Base-by-base conservation (phyloP, 805 yeast species). In the Starmerella gropengiesseri region DNA sequence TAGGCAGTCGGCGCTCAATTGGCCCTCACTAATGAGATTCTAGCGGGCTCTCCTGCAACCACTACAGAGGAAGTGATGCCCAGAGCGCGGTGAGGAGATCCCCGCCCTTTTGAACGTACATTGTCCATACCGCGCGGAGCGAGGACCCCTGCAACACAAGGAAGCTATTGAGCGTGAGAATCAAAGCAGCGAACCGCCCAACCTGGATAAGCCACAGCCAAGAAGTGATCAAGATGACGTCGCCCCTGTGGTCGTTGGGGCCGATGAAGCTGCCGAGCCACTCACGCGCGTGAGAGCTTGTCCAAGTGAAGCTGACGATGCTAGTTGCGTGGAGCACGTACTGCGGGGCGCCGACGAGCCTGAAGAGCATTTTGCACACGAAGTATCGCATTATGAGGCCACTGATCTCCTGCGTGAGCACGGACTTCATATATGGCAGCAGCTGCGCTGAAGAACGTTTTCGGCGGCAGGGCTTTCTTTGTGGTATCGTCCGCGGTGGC, bases 181-280 rank as follows among this genome's bases (percentile, higher is more conserved):
- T 28, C 23, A 41, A 5, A 7, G 23, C 28, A 11, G 14, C n/a
- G 14, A 41, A 25, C 20, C 39, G 38, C 22, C 29, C 29, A 6
- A 16, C n/a, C 20, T 34, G 44, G 18, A 41, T 28, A 7, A 14
- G 5, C 31, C 16, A n/a, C 17, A 34, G 19, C 22, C 27, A 41
- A 11, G 32, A 25, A 7, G 25, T 21, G 41, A 40, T 38, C 22
- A 35, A 40, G 4, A 44, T 3, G 3, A 12, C 11, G 36, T 44
- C 47, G 12, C 31, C 37, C 11, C 11, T 13, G 17, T 16, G 36
- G 31, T 44, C 47, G 20, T 28, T 30, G 5, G 41, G 37, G 13
- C 19, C 32, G 7, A 34, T 12, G 22, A 35, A 44, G 11, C 25
- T 31, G 26, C 14, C 26, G 21, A 35, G 23, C 47, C 47, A 44